Evolutionary conservation across 176 grass and related monocot species (phyloP).

Genomic region (Zoysia pacifica): DNA sequence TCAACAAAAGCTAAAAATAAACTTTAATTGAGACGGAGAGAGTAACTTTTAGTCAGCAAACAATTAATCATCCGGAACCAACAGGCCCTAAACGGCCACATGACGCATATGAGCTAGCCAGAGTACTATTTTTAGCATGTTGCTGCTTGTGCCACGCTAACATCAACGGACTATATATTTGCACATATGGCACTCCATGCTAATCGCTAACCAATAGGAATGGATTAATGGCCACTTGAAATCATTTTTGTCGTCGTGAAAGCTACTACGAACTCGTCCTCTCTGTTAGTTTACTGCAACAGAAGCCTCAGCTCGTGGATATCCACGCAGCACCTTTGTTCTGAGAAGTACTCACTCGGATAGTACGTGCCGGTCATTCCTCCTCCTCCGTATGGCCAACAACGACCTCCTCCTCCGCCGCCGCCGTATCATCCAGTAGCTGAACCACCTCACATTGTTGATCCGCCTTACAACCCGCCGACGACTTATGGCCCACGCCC

Average conservation of each 20-base stretch:
- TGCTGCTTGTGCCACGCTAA: neutral
- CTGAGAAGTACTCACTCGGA: no score
- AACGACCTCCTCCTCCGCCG: neutral
- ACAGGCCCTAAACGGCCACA: no score
- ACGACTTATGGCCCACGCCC: neutral
- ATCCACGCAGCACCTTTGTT: neutral
- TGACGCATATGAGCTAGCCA: neutral
- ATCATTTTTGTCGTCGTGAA: neutral
- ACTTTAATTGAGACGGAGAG: fast-evolving
- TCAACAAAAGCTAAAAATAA: no score
- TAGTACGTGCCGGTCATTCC: no score
- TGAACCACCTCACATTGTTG: neutral
- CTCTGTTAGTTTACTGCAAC: neutral
- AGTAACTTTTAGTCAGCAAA: no score
- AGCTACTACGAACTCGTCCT: neutral
- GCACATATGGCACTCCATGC: neutral
- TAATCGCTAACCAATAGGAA: neutral
- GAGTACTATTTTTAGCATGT: neutral
- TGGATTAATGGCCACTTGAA: neutral
- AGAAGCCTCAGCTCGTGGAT: neutral
- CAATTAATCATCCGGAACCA: no score
- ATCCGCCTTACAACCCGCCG: neutral
- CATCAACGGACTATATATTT: neutral
- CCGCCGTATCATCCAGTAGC: neutral
- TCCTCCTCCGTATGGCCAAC: neutral